A percentile compares a stretch with the other conserved stretches of the same genome.
Conservation (phyloP, 208 protist genomes). For the Crithidia mellificae region DNA sequence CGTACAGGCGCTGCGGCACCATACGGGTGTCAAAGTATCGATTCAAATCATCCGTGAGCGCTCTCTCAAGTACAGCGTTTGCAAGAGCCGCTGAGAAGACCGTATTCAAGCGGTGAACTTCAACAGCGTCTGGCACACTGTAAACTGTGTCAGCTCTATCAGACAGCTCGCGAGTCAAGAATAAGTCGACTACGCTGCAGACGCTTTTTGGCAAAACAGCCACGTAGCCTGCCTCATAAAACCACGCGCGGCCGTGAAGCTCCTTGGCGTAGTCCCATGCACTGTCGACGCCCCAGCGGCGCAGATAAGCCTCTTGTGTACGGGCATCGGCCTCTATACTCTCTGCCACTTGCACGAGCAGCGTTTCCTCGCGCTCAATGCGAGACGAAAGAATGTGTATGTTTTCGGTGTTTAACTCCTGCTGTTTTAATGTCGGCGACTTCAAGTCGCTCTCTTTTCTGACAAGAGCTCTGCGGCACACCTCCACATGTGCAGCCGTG, state of each 20-base stretch:
- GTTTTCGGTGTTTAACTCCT: not conserved
- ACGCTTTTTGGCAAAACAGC: slow-evolving; percentile 6
- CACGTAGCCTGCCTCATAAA: slow-evolving; percentile 11
- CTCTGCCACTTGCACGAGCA: slow-evolving; percentile 25
- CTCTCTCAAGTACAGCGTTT: slow-evolving; percentile 3
- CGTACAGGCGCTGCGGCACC: slow-evolving; percentile 23
- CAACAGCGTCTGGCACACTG: not conserved
- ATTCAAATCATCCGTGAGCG: slow-evolving; percentile 1
- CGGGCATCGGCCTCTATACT: slow-evolving; percentile 10
- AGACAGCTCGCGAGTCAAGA: slow-evolving; percentile 42
- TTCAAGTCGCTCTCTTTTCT: too few relatives aligned
- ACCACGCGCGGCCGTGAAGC: slow-evolving; percentile 27
- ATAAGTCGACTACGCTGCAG: slow-evolving; percentile 16
- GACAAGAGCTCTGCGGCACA: slow-evolving; percentile 4
- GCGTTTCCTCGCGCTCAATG: slow-evolving; percentile 22
- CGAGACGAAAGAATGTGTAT: not conserved
- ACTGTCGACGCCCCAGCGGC: slow-evolving; percentile 26
- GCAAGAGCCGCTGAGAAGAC: not conserved
- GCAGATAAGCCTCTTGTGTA: slow-evolving; percentile 14
- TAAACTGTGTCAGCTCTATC: not conserved
- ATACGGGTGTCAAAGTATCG: not conserved
- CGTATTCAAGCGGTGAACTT: not conserved
- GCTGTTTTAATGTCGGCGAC: too few relatives aligned
- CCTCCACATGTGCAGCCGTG: slow-evolving; percentile 24
- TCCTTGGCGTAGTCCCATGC: slow-evolving; percentile 24